Conservation (phyloP, 768 basidiomycete species). For the Rubroboletus pulcherrimus region DNA sequence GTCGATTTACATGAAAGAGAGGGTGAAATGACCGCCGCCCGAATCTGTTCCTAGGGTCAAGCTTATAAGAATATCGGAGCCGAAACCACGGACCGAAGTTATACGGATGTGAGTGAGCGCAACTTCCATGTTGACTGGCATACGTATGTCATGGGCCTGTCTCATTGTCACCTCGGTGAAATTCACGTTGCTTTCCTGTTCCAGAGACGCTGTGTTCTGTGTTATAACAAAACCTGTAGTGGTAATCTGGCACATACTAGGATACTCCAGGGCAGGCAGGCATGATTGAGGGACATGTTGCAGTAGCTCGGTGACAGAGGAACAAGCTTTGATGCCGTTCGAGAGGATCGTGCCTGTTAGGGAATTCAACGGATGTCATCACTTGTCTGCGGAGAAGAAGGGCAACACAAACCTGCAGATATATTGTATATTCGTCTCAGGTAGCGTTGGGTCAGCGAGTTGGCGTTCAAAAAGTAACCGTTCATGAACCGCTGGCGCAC, state of each 20-base stretch:
- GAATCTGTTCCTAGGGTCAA: constrained; percentile 42
- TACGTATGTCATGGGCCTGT: constrained; percentile 57
- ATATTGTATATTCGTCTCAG: constrained; percentile 75
- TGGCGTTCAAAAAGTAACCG: constrained; percentile 72
- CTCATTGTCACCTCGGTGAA: constrained; percentile 69
- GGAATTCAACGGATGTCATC: background rate
- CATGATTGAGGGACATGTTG: constrained; percentile 50
- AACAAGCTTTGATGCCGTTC: constrained; percentile 53
- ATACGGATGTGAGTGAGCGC: constrained; percentile 70
- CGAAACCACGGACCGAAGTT: constrained; percentile 54
- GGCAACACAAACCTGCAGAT: constrained; percentile 39
- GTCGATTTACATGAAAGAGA: constrained; percentile 69
- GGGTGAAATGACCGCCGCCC: constrained; percentile 68
- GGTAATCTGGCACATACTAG: constrained; percentile 41
- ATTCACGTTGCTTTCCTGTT: constrained; percentile 50
- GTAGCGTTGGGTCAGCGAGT: constrained; percentile 66
- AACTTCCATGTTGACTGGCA: constrained; percentile 69
- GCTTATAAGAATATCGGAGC: background rate
- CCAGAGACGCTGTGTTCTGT: constrained; percentile 48
- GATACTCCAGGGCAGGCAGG: constrained; percentile 46
- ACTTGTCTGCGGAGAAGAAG: background rate
- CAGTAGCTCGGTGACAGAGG: constrained; percentile 58
- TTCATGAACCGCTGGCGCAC: constrained; percentile 57
- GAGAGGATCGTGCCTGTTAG: constrained; percentile 49
- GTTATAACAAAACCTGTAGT: constrained; percentile 3